Percentiles rank a stretch among this genome's conserved stretches.
Conservation (phyloP, 1,139 yeast genomes). For the Taphrina flavorubra region DNA sequence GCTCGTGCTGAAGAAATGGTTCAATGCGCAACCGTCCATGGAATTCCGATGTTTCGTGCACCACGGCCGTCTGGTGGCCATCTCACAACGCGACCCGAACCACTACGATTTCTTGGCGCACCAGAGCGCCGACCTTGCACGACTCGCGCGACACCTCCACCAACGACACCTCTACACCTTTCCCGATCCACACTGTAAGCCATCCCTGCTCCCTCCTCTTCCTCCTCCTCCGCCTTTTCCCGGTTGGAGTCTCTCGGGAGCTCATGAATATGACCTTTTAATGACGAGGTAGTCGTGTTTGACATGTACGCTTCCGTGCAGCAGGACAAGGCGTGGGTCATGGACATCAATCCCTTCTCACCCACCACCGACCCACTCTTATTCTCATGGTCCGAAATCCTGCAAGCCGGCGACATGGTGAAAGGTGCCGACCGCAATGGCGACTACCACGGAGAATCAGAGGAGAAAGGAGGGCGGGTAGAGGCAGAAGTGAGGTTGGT, state of each 20-base stretch:
- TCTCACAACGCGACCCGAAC: conserved; percentile 84
- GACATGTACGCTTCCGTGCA: conserved; percentile 86
- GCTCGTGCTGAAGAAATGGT: conserved; percentile 81
- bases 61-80: conserved; percentile 67
- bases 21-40: conserved; percentile 78
- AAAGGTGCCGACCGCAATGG: no score
- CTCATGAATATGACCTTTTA: no score
- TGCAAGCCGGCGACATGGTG: no score
- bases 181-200: conserved; percentile 57
- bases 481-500: conserved; percentile 67
- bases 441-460: conserved; percentile 45
- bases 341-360: conserved; percentile 86
- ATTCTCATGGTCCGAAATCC: conserved; percentile 83
- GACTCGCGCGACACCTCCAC: conserved; percentile 63
- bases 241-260: no score
- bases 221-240: no score
- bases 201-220: neutral
- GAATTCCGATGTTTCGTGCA: conserved; percentile 86
- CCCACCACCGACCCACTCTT: conserved; percentile 75
- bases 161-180: conserved; percentile 59
- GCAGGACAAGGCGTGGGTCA: conserved; percentile 64
- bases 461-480: no score
- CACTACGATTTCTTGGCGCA: conserved; percentile 70
- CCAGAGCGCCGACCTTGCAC: conserved; percentile 58
- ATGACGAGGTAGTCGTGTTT: conserved; percentile 58